These are phyloP conservation scores for Onygenales sp. DNA, from an alignment of 2,329 filamentous ascomycete genomes.

Conservation along the genomic window DNA sequence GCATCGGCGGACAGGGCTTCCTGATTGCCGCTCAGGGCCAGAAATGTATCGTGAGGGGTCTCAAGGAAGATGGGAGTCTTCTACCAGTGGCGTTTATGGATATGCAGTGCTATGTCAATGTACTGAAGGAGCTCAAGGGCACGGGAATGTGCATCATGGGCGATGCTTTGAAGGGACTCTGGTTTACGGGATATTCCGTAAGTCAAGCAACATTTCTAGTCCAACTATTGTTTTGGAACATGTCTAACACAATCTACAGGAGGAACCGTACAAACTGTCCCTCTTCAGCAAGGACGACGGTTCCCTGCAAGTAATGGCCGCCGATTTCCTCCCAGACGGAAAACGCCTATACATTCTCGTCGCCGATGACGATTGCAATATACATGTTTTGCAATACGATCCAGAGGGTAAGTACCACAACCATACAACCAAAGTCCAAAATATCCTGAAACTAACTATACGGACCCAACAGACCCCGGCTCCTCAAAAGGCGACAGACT, in stretches of 20 bases:
- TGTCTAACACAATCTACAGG: constrained; percentile 31
- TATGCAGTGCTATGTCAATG: constrained; percentile 86
- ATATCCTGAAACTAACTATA: neutral
- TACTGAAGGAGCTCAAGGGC: constrained; percentile 71
- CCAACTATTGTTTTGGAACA: neutral
- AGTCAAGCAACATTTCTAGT: constrained; percentile 12
- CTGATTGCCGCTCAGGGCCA: constrained; percentile 88
- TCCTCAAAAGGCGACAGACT: constrained; percentile 82
- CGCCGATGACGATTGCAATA: constrained; percentile 71
- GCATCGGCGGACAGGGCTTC: constrained; percentile 77
- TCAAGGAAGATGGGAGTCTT: constrained; percentile 90
- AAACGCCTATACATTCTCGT: constrained; percentile 74
- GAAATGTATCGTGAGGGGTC: constrained; percentile 90
- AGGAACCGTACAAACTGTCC: constrained; percentile 93
- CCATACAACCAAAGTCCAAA: neutral
- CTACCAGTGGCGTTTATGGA: constrained; percentile 95
- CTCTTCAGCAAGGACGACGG: constrained; percentile 81
- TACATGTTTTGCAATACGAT: constrained; percentile 88
- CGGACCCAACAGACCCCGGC: constrained; percentile 61
- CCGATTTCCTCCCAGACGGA: constrained; percentile 81
- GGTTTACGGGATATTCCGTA: constrained; percentile 87
- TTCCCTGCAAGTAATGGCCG: constrained; percentile 65
- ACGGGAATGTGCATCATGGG: constrained; percentile 82
- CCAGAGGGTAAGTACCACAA: constrained; percentile 63
- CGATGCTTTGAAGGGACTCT: constrained; percentile 86